Evolutionary conservation across 225 moss, liverwort and hornwort genomes (phyloP).

Genomic region (Climacium dendroides): DNA sequence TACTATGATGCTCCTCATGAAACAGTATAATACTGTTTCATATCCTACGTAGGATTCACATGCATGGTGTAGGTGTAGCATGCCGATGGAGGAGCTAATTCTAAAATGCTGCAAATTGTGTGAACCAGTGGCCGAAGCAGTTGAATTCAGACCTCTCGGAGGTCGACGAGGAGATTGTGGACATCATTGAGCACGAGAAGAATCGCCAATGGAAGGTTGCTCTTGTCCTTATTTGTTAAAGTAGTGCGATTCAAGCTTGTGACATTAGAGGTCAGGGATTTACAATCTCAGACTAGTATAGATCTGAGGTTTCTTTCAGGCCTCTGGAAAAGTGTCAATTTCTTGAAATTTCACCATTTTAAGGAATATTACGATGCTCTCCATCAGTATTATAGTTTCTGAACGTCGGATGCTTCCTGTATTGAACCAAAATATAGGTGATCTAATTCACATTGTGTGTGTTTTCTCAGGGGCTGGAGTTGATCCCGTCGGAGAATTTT

Average conservation of each 20-base stretch:
- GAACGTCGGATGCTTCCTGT: neutral
- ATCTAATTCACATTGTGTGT: neutral
- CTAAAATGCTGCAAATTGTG: neutral
- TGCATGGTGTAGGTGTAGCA: neutral
- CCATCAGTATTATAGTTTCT: neutral
- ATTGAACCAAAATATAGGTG: neutral
- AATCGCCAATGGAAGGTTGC: slow-evolving; percentile 95
- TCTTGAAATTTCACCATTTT: neutral
- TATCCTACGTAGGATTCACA: neutral
- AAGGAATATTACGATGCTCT: neutral
- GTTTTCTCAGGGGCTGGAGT: slow-evolving; percentile 57
- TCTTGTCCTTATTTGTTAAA: neutral
- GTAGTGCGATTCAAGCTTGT: neutral
- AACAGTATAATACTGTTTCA: neutral
- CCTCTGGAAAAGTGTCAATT: neutral
- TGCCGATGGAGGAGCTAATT: neutral
- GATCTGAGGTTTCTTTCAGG: neutral
- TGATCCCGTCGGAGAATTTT: slow-evolving; percentile 98
- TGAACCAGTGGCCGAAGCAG: slow-evolving; percentile 72
- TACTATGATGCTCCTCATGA: neutral
- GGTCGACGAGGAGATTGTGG: slow-evolving; percentile 79
- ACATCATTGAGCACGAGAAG: slow-evolving; percentile 92
- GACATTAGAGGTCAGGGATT: neutral
- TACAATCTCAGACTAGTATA: neutral
- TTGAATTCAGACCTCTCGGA: slow-evolving; percentile 49